Evolutionary conservation across 176 grass and related monocot species (phyloP), one percentile per base, ranked within the genome.

Genomic region (Musa acuminata): DNA sequence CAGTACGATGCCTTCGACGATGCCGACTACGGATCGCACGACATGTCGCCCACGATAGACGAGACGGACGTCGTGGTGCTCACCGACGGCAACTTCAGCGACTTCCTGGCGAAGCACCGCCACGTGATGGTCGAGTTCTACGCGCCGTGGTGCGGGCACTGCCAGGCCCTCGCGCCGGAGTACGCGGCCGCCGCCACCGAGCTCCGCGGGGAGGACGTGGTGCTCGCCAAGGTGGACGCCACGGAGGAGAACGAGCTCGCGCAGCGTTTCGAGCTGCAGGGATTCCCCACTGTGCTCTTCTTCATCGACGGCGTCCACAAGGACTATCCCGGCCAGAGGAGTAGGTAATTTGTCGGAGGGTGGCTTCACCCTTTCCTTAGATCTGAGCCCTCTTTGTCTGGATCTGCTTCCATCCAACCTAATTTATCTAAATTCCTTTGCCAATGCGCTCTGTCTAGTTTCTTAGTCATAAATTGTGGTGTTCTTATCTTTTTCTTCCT

Each of bases 111-210:
- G 1, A 29, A 80, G 2, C 83, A 22, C 55, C 82, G 80, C 27
- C 86, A 93, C 60, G 94, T 85, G 67, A 93, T 98, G 90, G 86
- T 98, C n/a, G 86, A 98, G 77, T 98, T 98, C 83, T 97, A 93
- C 80, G 93, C 93, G 25, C 93, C 93, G 73, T 97, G 93, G 93
- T 97, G 93, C 64, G 87, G 78, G 3, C 93, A 97, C 68, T 97
- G 93, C 82, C 83, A 83, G 75, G 81, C 81, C 71, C 90, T 97
- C n/a, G 87, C 90, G 21, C 90, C 93, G 49, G 85, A 89, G 68
- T 97, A 89, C 24, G 93, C 93, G 17, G 83, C 87, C 8, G 90
- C 93, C 22, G 90, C 93, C 2, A 66, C 86, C 50, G 75, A 71
- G 1, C 79, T 97, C 50, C 80, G 75, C 2, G 50, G 19, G 8